These are phyloP conservation scores for Hypoxylon sp. DNA, from an alignment of 2,329 filamentous ascomycete genomes.

Conservation along the genomic window DNA sequence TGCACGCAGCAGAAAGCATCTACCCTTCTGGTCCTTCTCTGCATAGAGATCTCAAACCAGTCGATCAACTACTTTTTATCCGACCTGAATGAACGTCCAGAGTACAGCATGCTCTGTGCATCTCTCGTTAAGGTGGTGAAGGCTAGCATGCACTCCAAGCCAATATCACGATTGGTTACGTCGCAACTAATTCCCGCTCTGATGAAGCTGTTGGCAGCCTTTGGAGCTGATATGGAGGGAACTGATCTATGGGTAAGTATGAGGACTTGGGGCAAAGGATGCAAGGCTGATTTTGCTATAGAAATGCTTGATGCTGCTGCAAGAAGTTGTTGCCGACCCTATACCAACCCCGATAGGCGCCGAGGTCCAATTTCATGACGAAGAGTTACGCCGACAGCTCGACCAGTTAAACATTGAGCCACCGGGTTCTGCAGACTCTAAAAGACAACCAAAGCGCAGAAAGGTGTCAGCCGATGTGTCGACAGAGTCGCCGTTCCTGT, in stretches of 20 bases:
- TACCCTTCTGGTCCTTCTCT: slow-evolving; percentile 52
- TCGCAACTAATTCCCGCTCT: slow-evolving; percentile 55
- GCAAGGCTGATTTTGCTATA: slow-evolving; percentile 37
- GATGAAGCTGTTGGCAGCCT: slow-evolving; percentile 47
- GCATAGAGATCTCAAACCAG: slow-evolving; percentile 51
- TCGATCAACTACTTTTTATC: slow-evolving; percentile 42
- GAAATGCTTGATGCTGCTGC: slow-evolving; percentile 45
- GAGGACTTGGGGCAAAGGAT: slow-evolving; percentile 13
- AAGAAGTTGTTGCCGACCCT: slow-evolving; percentile 35
- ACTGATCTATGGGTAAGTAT: slow-evolving; percentile 54
- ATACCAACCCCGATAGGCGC: slow-evolving; percentile 31
- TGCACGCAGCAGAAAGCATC: slow-evolving; percentile 48
- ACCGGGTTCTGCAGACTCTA: slow-evolving; percentile 7
- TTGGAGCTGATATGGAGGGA: slow-evolving; percentile 44
- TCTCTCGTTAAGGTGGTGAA: slow-evolving; percentile 51
- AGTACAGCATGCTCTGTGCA: slow-evolving; percentile 48
- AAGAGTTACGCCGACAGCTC: slow-evolving; percentile 38
- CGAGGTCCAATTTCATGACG: slow-evolving; percentile 39
- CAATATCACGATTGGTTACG: slow-evolving; percentile 51
- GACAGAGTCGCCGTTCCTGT: slow-evolving; percentile 33
- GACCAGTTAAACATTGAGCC: slow-evolving; percentile 32
- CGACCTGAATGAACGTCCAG: slow-evolving; percentile 40
- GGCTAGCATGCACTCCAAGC: slow-evolving; percentile 43
- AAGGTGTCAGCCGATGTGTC: slow-evolving; percentile 44
- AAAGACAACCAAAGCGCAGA: slow-evolving; percentile 44